Conservation (phyloP, 371 early-diverging fungal genomes). For the Mucor circinelloides region DNA sequence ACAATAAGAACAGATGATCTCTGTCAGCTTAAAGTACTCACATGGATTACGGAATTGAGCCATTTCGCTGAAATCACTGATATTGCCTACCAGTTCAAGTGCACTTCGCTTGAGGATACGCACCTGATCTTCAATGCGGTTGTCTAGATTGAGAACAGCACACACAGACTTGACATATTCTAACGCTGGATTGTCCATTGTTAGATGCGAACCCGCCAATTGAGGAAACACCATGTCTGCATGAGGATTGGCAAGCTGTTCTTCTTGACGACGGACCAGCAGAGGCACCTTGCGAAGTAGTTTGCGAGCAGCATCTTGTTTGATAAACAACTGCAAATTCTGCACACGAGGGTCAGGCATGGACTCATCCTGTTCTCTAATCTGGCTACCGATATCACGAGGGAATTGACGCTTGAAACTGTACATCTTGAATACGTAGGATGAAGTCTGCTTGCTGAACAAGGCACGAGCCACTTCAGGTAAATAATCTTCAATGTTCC, state of each 20-base stretch:
- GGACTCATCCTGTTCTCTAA: slow-evolving; percentile 13
- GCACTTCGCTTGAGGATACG: slow-evolving; percentile 78
- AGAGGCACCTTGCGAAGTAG: slow-evolving; percentile 41
- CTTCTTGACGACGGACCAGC: slow-evolving; percentile 30
- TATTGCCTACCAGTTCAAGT: slow-evolving; percentile 63
- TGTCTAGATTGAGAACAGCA: slow-evolving; percentile 77
- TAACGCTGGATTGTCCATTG: slow-evolving; percentile 65
- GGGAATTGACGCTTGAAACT: slow-evolving; percentile 17
- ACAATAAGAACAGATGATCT: slow-evolving; percentile 90
- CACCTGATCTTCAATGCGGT: slow-evolving; percentile 58
- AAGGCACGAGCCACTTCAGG: slow-evolving; percentile 72
- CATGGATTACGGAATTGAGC: slow-evolving; percentile 82
- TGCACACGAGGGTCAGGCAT: slow-evolving; percentile 27
- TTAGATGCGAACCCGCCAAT: slow-evolving; percentile 70
- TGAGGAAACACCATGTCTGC: slow-evolving; percentile 62
- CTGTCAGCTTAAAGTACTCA: slow-evolving; percentile 72
- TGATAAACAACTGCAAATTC: slow-evolving; percentile 42
- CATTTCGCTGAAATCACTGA: slow-evolving; percentile 80
- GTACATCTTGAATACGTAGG: slow-evolving; percentile 26
- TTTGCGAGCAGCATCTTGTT: slow-evolving; percentile 49
- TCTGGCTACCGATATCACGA: slow-evolving; percentile 11
- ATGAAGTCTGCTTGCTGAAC: slow-evolving; percentile 51
- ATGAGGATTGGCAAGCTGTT: slow-evolving; percentile 10
- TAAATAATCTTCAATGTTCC: slow-evolving; percentile 89
- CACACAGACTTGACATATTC: slow-evolving; percentile 79